Evolutionary conservation across 331 rosid species (phyloP), one percentile per base, ranked within the genome.

Genomic region (Erythrophleum ivorense): DNA sequence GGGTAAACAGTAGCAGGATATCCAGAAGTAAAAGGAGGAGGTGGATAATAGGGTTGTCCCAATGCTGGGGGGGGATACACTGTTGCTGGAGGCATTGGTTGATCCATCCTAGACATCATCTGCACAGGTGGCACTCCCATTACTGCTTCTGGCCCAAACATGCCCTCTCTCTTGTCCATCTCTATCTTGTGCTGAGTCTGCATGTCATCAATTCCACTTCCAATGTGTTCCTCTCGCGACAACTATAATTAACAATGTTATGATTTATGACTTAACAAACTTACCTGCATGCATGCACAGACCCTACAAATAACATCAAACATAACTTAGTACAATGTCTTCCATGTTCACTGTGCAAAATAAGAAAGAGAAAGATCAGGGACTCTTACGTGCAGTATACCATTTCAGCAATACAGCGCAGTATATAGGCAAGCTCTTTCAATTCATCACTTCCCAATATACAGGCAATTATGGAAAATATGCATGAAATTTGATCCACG

Each of bases 271-370:
- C 7, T 55, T 9, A 66, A 75, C 21, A 19, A 43, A 21, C 76
- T 57, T 86, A 88, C 93, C 90, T 88, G 95, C 95, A 91, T 91
- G 76, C 95, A 91, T 6, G 92, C 91, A 65, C 95, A 91, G 38
- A 91, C 95, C 86, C 92, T 89, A 58, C 73, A 84, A 59, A 46
- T 52, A 41, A 62, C 65, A 21, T 52, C 3, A 72, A 71, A 58
- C n/a, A 19, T 33, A 34, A 78, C 52, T 68, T 60, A 34, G 83
- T 69, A 69, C 33, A 24, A 55, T 53, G 66, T 11, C 2, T 50
- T 8, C 59, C 43, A 40, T 15, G 15, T 1, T 18, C 36, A 21
- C 46, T 71, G 54, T 57, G 50, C 41, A 62, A 45, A 12, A 16
- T 0, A 45, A 19, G 3, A 19, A 8, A 36, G 46, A 82, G 36